Evolutionary conservation across 148 eudicot species (phyloP).

Genomic region (Vaccinium corymbosum): DNA sequence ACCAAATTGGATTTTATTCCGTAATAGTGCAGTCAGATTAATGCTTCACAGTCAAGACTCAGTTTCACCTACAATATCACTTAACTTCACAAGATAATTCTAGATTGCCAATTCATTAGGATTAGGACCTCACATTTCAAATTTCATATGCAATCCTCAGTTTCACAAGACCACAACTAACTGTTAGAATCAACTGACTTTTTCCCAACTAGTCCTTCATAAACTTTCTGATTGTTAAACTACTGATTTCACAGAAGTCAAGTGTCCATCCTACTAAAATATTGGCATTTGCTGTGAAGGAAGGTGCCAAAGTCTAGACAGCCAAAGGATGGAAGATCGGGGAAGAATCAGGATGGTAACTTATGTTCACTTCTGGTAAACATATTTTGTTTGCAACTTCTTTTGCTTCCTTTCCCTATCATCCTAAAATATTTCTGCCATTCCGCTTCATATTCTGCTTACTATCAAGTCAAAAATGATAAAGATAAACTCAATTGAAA

Average conservation of each 20-base stretch:
- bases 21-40: not conserved
- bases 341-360: not conserved
- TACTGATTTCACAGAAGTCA: not conserved
- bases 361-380: not conserved
- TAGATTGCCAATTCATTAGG: not conserved
- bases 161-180: not conserved
- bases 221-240: not conserved
- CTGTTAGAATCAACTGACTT: slow-evolving; percentile 2
- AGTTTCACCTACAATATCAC: not conserved
- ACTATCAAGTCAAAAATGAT: not conserved
- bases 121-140: not conserved
- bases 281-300: not conserved
- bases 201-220: not conserved
- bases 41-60: not conserved
- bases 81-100: not conserved
- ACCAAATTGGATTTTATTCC: not conserved
- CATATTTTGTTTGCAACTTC: not conserved
- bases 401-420: not conserved
- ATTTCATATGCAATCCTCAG: not conserved
- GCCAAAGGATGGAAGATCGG: not conserved
- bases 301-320: not conserved
- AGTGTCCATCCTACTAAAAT: not conserved
- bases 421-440: not conserved
- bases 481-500: not conserved
- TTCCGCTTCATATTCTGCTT: not conserved